Evolutionary conservation across 371 early-diverging fungal genomes (phyloP).

Genomic region (Chytridium lagenaria): DNA sequence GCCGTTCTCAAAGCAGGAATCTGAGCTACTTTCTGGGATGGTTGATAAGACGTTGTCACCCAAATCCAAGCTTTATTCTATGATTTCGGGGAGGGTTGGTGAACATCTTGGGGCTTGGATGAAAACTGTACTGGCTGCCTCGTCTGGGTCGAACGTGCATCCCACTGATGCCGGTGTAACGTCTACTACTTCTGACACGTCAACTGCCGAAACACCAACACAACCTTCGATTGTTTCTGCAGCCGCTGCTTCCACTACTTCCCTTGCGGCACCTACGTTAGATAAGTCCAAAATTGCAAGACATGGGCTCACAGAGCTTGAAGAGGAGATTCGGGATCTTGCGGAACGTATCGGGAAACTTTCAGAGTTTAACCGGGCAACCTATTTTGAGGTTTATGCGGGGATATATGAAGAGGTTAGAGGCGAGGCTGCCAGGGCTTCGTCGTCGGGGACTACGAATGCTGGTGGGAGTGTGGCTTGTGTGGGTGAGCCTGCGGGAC

Average conservation of each 20-base stretch:
- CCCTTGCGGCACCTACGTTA: neutral
- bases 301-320: conserved; percentile 49
- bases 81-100: conserved; percentile 49
- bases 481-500: neutral
- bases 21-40: conserved; percentile 32
- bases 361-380: conserved; percentile 45
- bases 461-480: neutral
- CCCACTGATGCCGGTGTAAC: neutral
- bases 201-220: neutral
- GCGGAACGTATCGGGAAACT: conserved; percentile 42
- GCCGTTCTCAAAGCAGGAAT: conserved; percentile 33
- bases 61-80: conserved; percentile 43
- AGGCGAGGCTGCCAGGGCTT: neutral
- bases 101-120: conserved; percentile 23
- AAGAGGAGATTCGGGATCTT: conserved; percentile 51
- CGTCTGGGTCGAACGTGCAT: neutral
- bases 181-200: neutral
- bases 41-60: conserved; percentile 52
- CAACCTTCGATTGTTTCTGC: neutral
- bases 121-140: conserved; percentile 9
- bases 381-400: conserved; percentile 36
- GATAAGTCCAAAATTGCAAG: conserved; percentile 38
- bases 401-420: conserved; percentile 31
- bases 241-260: neutral
- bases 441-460: neutral